Percentiles rank a stretch among this genome's conserved stretches.
phyloP scores from a whole-genome alignment of 148 eudicot species.

The Persicaria maculosa region DNA sequence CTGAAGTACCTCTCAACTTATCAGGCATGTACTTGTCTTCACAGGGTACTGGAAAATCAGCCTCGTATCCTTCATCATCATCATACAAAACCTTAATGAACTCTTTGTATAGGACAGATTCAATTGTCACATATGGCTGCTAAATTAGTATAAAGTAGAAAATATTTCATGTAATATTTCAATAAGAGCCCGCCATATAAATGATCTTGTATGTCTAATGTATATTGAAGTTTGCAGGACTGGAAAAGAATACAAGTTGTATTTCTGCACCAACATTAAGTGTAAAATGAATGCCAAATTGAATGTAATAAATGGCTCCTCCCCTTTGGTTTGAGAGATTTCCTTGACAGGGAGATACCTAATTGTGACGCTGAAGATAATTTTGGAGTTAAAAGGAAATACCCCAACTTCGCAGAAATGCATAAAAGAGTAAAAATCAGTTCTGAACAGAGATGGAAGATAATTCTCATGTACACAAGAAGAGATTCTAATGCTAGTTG shows the following conservation, averaged over 20 bases:
- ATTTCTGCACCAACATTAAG: not conserved
- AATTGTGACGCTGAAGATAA: no score
- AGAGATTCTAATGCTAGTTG: no score
- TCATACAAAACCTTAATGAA: not conserved
- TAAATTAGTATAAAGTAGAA: not conserved
- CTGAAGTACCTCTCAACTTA: no score
- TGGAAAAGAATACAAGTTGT: not conserved
- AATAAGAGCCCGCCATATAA: not conserved
- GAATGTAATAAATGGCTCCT: not conserved
- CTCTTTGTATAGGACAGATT: not conserved
- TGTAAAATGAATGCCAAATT: not conserved
- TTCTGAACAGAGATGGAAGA: no score
- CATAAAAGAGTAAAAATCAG: no score
- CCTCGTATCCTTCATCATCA: not conserved
- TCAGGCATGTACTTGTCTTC: not conserved
- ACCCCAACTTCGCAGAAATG: no score
- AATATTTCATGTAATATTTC: not conserved
- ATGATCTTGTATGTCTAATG: not conserved
- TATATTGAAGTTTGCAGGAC: not conserved
- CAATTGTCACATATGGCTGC: not conserved
- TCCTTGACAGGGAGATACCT: not conserved
- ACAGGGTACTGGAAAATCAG: not conserved
- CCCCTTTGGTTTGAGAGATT: not conserved
- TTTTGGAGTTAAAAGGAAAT: no score
- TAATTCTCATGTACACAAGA: no score